A percentile compares a stretch with the other conserved stretches of the same genome.
phyloP scores from a whole-genome alignment of 148 eudicot genomes.

The Persicaria maculosa region DNA sequence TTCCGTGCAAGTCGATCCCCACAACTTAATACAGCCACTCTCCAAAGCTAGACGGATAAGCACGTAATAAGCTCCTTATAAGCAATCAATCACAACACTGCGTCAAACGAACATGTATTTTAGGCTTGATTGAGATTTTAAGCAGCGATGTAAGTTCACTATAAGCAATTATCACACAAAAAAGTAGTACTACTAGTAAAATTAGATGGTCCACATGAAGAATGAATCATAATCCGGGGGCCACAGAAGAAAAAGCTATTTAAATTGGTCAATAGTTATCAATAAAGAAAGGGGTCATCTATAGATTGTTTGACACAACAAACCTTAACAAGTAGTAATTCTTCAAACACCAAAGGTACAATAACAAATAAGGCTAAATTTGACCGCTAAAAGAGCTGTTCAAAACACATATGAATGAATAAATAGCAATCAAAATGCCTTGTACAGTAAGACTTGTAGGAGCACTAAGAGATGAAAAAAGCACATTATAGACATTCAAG shows the following conservation, averaged over 20 bases:
- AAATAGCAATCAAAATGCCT: not conserved
- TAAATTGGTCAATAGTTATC: not conserved
- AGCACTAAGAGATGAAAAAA: constrained; percentile 4
- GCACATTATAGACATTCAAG: constrained; percentile 8
- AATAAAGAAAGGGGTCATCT: too few species aligned
- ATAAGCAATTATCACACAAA: not conserved
- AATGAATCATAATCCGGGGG: not conserved
- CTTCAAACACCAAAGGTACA: not conserved
- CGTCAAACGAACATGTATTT: not conserved
- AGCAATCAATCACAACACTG: not conserved
- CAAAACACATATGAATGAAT: not conserved
- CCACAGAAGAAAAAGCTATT: not conserved
- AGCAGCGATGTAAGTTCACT: not conserved
- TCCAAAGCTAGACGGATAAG: not conserved
- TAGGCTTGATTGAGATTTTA: not conserved
- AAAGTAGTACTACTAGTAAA: not conserved
- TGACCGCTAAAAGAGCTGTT: not conserved
- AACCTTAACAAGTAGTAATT: not conserved
- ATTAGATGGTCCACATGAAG: not conserved
- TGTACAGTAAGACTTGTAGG: not conserved
- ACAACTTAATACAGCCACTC: not conserved
- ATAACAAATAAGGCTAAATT: not conserved
- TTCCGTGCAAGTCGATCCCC: constrained; percentile 3
- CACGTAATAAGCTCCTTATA: too few species aligned
- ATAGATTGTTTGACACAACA: not conserved